Conservation (phyloP, 129 eudicot species). For the Sambucus nigra region DNA sequence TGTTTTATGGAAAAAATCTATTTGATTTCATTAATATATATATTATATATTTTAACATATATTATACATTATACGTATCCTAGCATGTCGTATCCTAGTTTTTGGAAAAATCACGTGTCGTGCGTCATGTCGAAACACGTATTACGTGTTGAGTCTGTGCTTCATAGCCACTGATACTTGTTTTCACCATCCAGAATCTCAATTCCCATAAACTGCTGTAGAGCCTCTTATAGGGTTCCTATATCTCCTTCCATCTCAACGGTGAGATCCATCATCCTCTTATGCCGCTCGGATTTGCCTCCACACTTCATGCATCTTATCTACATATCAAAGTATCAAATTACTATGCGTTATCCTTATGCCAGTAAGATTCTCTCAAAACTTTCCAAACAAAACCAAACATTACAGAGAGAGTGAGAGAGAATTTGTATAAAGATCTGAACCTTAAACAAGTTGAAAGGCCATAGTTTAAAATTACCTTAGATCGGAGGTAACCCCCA, state of each 20-base stretch:
- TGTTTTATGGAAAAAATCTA: no score
- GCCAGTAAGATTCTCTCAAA: neutral
- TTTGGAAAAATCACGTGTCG: no score
- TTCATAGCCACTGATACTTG: no score
- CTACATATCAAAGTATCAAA: slow-evolving; percentile 24
- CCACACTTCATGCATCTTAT: slow-evolving; percentile 76
- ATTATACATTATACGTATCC: no score
- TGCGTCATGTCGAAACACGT: no score
- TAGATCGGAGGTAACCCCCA: slow-evolving; percentile 92
- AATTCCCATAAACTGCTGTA: slow-evolving; percentile 50
- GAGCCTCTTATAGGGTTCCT: slow-evolving; percentile 67
- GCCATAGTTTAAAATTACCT: slow-evolving; percentile 41
- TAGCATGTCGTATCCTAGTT: no score
- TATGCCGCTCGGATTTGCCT: slow-evolving; percentile 67
- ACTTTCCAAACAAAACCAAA: neutral
- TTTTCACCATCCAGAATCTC: slow-evolving; percentile 88
- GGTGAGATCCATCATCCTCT: slow-evolving; percentile 90
- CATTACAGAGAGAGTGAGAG: no score
- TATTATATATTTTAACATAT: no score
- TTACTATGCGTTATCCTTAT: neutral
- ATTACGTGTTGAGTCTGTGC: no score
- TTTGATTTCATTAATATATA: no score
- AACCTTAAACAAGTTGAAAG: neutral
- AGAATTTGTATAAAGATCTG: neutral
- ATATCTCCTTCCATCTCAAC: slow-evolving; percentile 80